phyloP scores from a whole-genome alignment of 164 flowering plant genomes.

The Aristolochia fimbriata region DNA sequence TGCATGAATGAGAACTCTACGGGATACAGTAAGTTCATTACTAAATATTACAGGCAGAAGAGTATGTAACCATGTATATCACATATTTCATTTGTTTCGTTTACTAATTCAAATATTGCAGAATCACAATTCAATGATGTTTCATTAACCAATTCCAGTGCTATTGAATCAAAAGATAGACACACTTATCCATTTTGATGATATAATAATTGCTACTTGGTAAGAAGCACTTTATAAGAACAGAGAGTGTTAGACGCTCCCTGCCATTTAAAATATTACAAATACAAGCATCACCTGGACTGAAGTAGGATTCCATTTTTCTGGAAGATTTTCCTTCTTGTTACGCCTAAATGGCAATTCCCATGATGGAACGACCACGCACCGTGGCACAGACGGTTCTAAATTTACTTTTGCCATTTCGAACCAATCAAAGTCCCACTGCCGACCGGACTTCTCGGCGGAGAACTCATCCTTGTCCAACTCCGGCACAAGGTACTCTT shows the following conservation, averaged over 20 bases:
- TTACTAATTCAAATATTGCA: no score
- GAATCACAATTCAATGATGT: no score
- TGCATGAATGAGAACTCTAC: no score
- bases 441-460: slow-evolving; percentile 64
- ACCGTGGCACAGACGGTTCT: slow-evolving; percentile 71
- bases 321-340: slow-evolving; percentile 17
- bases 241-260: not conserved
- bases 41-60: no score
- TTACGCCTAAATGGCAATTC: slow-evolving; percentile 72
- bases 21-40: no score
- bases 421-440: slow-evolving; percentile 99
- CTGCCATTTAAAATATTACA: not conserved
- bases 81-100: no score
- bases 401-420: slow-evolving; percentile 47
- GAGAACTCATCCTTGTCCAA: slow-evolving; percentile 71
- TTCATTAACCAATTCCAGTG: no score
- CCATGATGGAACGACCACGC: slow-evolving; percentile 65
- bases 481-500: slow-evolving; percentile 57
- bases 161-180: no score
- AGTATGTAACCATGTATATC: no score
- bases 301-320: slow-evolving; percentile 64
- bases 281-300: slow-evolving; percentile 40
- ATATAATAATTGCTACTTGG: no score
- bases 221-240: no score
- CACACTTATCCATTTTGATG: no score